Base-by-base conservation (phyloP, 345 rosid genomes). In the Citropsis articulata region DNA sequence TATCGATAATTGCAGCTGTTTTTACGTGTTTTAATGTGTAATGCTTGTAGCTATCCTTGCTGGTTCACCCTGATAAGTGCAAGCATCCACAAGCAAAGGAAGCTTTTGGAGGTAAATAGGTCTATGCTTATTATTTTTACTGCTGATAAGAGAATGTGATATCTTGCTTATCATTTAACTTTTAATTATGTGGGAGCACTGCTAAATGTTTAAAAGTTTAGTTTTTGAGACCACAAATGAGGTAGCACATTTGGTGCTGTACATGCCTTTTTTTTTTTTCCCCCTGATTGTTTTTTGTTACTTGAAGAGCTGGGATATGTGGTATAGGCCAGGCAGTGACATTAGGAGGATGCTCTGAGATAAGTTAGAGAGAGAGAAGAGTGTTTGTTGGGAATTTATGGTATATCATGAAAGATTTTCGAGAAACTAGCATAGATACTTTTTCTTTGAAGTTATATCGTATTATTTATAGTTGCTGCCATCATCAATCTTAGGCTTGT, bases 1-100 rank as follows among this genome's bases (percentile, higher is more conserved):
- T 24, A 38, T 35, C 13, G 48, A n/a, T 42, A 2, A 7, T 30
- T 59, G 21, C 62, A 9, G 50, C 33, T 22, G 72, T 79, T 53
- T 64, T 78, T 72, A 60, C 64, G 3, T 75, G 21, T 71, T 85
- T 77, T 21, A 31, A 16, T 62, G 28, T 80, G n/a, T 28, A 74
- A 40, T 55, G 61, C 33, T 45, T 85, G 24, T 71, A 94, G 99
- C 71, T 96, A 76, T 96, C 99, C 75, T 84, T 96, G 85, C 78
- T 96, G 89, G 97, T 96, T 83, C 98, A 93, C 57, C 99, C 99
- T 85, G 98, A 96, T 76, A 96, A 96, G 86, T 96, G 98, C 91
- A 93, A 96, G 88, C 98, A 96, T 85, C 97, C 97, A 19, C 96
- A 90, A 83, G 97, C 99, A 38, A 93, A 96, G 81, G 99, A 96